phyloP scores from a whole-genome alignment of 1,284 basidiomycete species.

The Boletus smithii region DNA sequence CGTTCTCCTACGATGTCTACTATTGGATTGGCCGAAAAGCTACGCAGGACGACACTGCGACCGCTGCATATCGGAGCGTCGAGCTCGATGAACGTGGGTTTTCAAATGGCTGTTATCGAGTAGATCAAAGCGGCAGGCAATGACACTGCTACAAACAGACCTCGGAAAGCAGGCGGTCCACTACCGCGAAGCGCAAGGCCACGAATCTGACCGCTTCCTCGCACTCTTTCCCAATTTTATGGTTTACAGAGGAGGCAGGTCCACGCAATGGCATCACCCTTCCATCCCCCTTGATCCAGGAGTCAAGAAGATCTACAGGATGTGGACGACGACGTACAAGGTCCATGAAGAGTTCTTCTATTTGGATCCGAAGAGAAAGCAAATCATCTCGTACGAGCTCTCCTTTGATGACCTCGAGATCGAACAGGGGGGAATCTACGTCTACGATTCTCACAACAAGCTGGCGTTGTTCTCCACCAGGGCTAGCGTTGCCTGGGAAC shows the following conservation, averaged over 20 bases:
- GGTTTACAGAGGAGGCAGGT: no score
- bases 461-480: no score
- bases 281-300: constrained; percentile 44
- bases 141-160: no score
- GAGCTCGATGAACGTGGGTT: constrained; percentile 62
- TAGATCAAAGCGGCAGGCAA: constrained; percentile 38
- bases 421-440: constrained; percentile 53
- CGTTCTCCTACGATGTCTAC: no score
- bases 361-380: constrained; percentile 22
- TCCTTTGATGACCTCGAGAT: no score
- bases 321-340: constrained; percentile 35
- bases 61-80: constrained; percentile 65
- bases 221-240: no score
- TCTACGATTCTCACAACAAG: constrained; percentile 52
- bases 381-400: constrained; percentile 50
- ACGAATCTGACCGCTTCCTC: constrained; percentile 55
- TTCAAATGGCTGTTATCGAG: neutral
- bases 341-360: no score
- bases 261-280: constrained; percentile 61
- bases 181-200: constrained; percentile 63
- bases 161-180: no score
- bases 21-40: constrained; percentile 65
- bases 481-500: constrained; percentile 47
- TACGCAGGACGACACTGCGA: constrained; percentile 60
- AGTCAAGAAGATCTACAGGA: no score